phyloP scores from a whole-genome alignment of 164 flowering plant genomes.

The Brasenia schreberi region DNA sequence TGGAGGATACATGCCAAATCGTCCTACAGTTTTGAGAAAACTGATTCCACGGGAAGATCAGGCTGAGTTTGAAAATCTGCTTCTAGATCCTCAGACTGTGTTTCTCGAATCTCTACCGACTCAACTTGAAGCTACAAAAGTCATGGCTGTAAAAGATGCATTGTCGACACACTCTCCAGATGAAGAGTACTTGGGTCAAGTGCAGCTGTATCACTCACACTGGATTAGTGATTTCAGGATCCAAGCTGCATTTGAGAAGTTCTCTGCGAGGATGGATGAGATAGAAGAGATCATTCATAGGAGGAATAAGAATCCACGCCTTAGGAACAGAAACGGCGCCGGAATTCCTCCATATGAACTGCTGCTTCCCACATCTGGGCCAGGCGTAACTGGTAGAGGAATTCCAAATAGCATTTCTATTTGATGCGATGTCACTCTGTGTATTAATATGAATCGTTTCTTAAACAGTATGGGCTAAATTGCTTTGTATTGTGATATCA shows the following conservation, averaged over 20 bases:
- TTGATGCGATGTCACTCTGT: constrained; percentile 12
- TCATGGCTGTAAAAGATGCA: constrained; percentile 90
- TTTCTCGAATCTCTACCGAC: constrained; percentile 34
- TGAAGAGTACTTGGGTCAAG: constrained; percentile 78
- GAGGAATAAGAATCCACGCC: constrained; percentile 29
- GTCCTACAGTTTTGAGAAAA: constrained; percentile 71
- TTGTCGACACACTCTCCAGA: constrained; percentile 14
- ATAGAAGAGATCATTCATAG: constrained; percentile 47
- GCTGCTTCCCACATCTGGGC: constrained; percentile 68
- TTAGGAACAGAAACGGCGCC: constrained; percentile 68
- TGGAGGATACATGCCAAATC: constrained; percentile 46
- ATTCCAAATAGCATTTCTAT: constrained; percentile 90
- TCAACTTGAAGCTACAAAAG: constrained; percentile 78
- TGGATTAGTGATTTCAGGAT: constrained; percentile 48
- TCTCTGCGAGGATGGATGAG: constrained; percentile 46
- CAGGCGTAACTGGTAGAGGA: constrained; percentile 85
- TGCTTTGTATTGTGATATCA: too few relatives aligned
- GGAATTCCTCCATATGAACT: constrained; percentile 85
- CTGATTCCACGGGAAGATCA: constrained; percentile 51
- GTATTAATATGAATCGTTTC: too few relatives aligned
- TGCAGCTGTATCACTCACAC: constrained; percentile 24
- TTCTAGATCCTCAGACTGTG: constrained; percentile 36
- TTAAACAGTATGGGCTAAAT: too few relatives aligned
- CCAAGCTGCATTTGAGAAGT: constrained; percentile 21
- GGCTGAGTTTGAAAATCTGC: constrained; percentile 44